Evolutionary conservation across 225 moss, liverwort and hornwort species (phyloP), one percentile per base, ranked within the genome.

Genomic region (Rhytidiadelphus loreus): DNA sequence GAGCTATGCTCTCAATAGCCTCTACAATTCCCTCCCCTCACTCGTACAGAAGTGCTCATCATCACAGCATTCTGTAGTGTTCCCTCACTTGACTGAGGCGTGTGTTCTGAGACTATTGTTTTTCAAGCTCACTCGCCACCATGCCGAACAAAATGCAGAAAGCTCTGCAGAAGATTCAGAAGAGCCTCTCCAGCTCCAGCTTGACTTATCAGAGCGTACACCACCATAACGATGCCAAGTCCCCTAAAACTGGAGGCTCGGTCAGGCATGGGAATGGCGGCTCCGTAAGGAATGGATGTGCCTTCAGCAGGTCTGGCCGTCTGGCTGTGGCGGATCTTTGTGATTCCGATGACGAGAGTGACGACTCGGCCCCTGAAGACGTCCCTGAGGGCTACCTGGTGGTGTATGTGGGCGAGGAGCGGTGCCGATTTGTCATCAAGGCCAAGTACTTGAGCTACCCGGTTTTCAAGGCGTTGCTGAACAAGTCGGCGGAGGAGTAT

Each of bases 401-500:
- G 55, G 92, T 93, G 86, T 94, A 94, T 60, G 94, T 93, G 86
- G 93, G 93, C 44, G 84, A 89, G 78, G 90, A 87, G 86, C 90
- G 90, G 81, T 90, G 92, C 70, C 94, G 94, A 12, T 94, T 94
- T 66, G 93, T 94, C 37, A 93, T 93, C 50, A 90, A 89, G 61
- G 93, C 93, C 68, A 86, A 92, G 87, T 82, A 86, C 86, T 83
- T 94, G 85, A 94, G 86, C 60, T 88, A 87, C 71, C 86, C 87
- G 33, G 92, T 93, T 37, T 94, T 94, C 85, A 91, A 86, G 85
- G 89, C 89, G 35, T 83, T 94, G 90, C 88, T 94, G 22, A 81
- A 94, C 72, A 94, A 94, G 85, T 94, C 94, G 77, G 94, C 94
- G n/a, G 94, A 94, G 93, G 94, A 94, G 92, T 93, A 71, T 33